Evolutionary conservation across 805 yeast species (phyloP), one percentile per base, ranked within the genome.

Genomic region (Naumovozyma castellii): DNA sequence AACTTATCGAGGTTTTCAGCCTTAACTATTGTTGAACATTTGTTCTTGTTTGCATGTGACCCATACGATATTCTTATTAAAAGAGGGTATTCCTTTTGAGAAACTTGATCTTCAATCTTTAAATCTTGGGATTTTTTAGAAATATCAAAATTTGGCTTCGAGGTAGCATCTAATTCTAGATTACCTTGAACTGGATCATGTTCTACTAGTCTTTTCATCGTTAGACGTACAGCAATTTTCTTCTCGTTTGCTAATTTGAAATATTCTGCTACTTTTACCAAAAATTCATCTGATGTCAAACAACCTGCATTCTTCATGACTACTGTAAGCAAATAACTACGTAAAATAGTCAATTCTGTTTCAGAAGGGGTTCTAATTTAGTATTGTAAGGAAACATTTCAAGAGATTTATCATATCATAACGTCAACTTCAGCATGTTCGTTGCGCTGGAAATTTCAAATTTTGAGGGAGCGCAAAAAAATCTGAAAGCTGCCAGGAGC

Each of bases 11-110:
- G 65, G 3, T 72, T 62, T 1, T 68, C 72, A 1, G 78, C 66
- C 19, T 73, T 72, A 5, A 88, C 87, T 10, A 80, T 74, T 0
- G 97, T 87, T 19, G 87, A 76, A 25, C 80, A 57, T 53, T 84
- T 84, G n/a, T 60, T 53, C 50, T 76, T 76, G 42, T 65, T 39
- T 2, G 46, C 42, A 16, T 48, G 49, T 4, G 57, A 48, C 3
- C 57, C 57, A 36, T 50, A 54, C 4, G 55, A 43, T 38, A 83
- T 73, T 57, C 95, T 73, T 46, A 87, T 70, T 35, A 87, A 62
- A 2, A 87, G 64, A 5, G 84, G 73, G 51, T 77, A 84, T 35
- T 70, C 61, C 30, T 58, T 53, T 10, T 54, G 49, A 15, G 54
- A 51, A 56, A 64, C 41, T 34, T 38, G 34, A 5, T 39, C 46